A percentile compares a stretch with the other conserved stretches of the same genome.
Evolutionary conservation across 176 grass and related monocot genomes (phyloP).

Genomic region (Saccharum spontaneum): DNA sequence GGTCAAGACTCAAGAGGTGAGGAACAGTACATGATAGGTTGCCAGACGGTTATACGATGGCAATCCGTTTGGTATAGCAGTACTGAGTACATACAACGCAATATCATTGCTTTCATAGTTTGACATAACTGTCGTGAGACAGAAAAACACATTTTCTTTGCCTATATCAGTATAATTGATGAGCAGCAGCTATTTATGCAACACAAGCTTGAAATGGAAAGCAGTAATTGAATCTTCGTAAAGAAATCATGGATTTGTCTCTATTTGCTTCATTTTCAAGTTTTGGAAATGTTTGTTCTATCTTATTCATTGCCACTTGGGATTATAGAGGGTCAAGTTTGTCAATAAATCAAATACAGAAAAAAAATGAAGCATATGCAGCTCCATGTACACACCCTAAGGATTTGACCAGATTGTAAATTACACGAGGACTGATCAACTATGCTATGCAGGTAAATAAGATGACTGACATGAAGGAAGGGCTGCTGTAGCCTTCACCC

Average conservation of each 20-base stretch:
- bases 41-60: neutral
- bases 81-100: neutral
- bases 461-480: neutral
- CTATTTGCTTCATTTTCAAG: neutral
- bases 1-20: neutral
- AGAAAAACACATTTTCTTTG: neutral
- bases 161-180: neutral
- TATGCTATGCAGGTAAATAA: slow-evolving; percentile 23
- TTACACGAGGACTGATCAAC: neutral
- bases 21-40: neutral
- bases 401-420: neutral
- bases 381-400: slow-evolving; percentile 4
- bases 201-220: neutral
- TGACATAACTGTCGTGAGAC: neutral
- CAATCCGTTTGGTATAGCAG: neutral
- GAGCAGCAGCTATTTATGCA: neutral
- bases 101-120: neutral
- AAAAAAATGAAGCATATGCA: neutral
- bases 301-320: neutral
- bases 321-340: neutral
- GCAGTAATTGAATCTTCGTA: neutral
- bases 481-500: neutral
- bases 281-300: neutral
- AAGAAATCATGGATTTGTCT: neutral
- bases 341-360: slow-evolving; percentile 1